Evolutionary conservation across 192 early-diverging fungal species (phyloP), one percentile per base, ranked within the genome.

Genomic region (Coemansia sp.): DNA sequence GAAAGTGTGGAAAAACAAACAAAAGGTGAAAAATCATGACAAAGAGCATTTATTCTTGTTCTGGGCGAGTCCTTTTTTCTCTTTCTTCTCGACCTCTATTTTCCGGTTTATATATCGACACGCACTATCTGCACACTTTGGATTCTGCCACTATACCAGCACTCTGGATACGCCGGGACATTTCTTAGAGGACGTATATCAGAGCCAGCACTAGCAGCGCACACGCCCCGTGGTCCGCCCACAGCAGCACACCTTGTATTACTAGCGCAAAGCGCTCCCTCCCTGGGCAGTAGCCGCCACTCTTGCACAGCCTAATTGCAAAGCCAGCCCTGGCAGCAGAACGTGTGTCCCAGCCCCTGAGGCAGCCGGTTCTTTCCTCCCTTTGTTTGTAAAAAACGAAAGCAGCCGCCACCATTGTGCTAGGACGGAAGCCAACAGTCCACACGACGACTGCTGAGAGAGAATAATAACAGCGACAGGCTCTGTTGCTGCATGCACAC

Each of bases 51-150:
- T 48, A 9, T 3, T 48, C 45, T 48, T 27, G 45, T 25, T 48
- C 45, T 9, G 25, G 45, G 45, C 45, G 0, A 44, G 45, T 25
- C 25, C 45, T 48, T 48, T 48, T 48, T 48, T 48, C 14, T 25
- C 22, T 48, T 25, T 48, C 45, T 48, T 48, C 20, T 48, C 45
- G 55, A 38, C 34, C 34, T 37, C 38, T 57, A 31, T 57, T 57
- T 57, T 25, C 55, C 13, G 22, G 17, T 56, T 56, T 57, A 22
- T 25, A 6, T 19, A 25, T 22, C 22, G 40, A 20, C 13, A 27
- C 56, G 25, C 45, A 25, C 10, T 61, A 62, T 50, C 50, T 40
- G 14, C n/a, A 23, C 50, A 47, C 57, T 61, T 60, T 22, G 34
- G 30, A 44, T 30, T 48, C 13, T n/a, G 7, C 11, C 6, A 33